These are phyloP conservation scores for Schizosaccharomyces osmophilus DNA, from an alignment of 805 yeast species.

Conservation along the genomic window DNA sequence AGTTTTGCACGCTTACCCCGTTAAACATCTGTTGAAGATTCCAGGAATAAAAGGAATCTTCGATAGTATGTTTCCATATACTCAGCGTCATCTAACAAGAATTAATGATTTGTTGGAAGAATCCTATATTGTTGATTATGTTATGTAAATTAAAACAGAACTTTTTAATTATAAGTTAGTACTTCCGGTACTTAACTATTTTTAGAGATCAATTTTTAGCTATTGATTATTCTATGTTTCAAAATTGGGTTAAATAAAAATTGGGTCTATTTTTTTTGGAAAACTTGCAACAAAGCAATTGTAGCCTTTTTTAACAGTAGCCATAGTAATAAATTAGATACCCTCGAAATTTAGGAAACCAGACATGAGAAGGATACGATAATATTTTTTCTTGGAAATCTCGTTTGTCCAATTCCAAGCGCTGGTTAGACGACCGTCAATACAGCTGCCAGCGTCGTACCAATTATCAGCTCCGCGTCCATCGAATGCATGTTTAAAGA, in stretches of 20 bases:
- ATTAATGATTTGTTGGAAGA: constrained; percentile 63
- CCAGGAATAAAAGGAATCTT: constrained; percentile 43
- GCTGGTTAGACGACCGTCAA: constrained; percentile 27
- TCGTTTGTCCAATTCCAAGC: constrained; percentile 4
- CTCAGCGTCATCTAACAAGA: constrained; percentile 60
- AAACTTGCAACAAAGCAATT: not conserved
- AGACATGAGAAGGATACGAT: constrained; percentile 35
- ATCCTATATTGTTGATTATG: constrained; percentile 54
- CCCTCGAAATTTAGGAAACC: constrained; percentile 53
- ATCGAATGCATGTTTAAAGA: constrained; percentile 31
- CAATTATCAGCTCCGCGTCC: constrained; percentile 68
- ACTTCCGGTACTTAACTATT: too few relatives aligned
- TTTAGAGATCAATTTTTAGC: too few relatives aligned
- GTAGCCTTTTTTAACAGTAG: not conserved
- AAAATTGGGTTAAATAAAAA: too few relatives aligned
- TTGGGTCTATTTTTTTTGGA: not conserved
- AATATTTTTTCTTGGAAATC: constrained; percentile 17
- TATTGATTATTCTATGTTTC: too few relatives aligned
- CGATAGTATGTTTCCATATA: constrained; percentile 66
- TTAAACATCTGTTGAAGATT: constrained; percentile 34
- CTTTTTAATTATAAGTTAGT: too few relatives aligned
- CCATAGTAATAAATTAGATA: not conserved
- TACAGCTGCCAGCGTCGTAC: constrained; percentile 64
- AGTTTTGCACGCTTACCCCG: constrained; percentile 29
- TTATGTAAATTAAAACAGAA: not conserved